Percentiles rank a stretch among this genome's conserved stretches.
These are phyloP conservation scores for Termitomyces sp. DNA, from an alignment of 768 basidiomycete genomes.

Conservation along the genomic window DNA sequence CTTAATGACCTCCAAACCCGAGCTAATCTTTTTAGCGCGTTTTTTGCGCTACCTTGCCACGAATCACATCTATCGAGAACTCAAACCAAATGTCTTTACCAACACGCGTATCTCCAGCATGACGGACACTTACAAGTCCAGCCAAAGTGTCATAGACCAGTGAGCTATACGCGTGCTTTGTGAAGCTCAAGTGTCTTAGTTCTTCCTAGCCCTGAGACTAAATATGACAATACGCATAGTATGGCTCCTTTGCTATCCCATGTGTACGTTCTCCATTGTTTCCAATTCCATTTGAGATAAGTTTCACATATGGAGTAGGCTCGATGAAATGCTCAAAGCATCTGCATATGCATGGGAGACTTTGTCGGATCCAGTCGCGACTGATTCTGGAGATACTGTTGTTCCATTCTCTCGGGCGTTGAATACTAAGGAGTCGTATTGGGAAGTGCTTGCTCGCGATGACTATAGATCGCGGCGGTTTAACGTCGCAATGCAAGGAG, in stretches of 20 bases:
- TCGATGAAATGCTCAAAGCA: neutral
- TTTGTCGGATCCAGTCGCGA: conserved; percentile 21
- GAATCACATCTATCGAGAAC: conserved; percentile 16
- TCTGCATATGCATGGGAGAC: conserved; percentile 15
- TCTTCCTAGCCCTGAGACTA: neutral
- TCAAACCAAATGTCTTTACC: conserved; percentile 24
- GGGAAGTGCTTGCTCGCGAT: conserved; percentile 18
- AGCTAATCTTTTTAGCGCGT: neutral
- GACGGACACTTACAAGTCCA: conserved; percentile 28
- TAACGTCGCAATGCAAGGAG: conserved; percentile 3
- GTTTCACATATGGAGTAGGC: too few species aligned
- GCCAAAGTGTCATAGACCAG: conserved; percentile 21
- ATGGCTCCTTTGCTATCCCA: conserved; percentile 20
- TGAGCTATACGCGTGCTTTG: conserved; percentile 10
- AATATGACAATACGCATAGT: conserved; percentile 15
- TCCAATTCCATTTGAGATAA: too few species aligned
- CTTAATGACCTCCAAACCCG: neutral
- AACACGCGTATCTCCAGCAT: conserved; percentile 27
- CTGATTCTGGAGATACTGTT: conserved; percentile 15
- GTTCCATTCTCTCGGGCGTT: conserved; percentile 21
- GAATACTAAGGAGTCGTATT: conserved; percentile 18
- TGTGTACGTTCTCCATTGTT: conserved; percentile 11
- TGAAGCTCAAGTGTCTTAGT: neutral
- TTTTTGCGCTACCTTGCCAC: conserved; percentile 14
- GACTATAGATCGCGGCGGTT: too few species aligned